Conservation (phyloP, 1,284 basidiomycete genomes). For the Meripilus lineatus region DNA sequence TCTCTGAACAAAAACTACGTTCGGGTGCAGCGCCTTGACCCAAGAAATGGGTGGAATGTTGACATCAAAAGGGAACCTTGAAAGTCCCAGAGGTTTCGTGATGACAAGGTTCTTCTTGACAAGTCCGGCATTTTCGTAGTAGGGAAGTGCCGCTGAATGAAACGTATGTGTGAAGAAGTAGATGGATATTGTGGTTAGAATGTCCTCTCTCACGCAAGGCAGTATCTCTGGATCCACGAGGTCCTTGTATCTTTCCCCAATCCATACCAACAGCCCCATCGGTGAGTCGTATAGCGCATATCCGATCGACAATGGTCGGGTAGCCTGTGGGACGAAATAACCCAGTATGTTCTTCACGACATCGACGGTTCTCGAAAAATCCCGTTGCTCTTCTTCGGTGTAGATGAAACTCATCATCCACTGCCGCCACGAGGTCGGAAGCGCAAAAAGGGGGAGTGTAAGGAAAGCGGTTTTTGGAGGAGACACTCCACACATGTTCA, state of each 20-base stretch:
- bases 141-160: constrained; percentile 9
- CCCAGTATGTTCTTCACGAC: constrained; percentile 8
- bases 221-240: constrained; percentile 11
- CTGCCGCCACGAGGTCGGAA: constrained; percentile 11
- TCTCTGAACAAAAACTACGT: constrained; percentile 4
- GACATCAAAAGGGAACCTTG: constrained; percentile 9
- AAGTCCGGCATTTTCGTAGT: constrained; percentile 8
- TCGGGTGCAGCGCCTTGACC: constrained; percentile 5
- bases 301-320: constrained; percentile 12
- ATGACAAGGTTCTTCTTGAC: constrained; percentile 4
- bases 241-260: constrained; percentile 13
- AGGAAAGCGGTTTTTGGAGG: constrained; percentile 10
- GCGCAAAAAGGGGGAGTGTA: constrained; percentile 12
- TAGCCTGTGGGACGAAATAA: constrained; percentile 12
- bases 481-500: constrained; percentile 2
- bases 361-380: constrained; percentile 4
- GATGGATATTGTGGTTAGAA: constrained; percentile 12
- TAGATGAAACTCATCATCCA: constrained; percentile 15
- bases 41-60: constrained; percentile 6
- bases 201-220: constrained; percentile 4
- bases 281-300: constrained; percentile 11
- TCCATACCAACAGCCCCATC: constrained; percentile 11
- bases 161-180: constrained; percentile 13
- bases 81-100: constrained; percentile 8
- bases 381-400: constrained; percentile 9